Percentiles rank a stretch among this genome's conserved stretches.
phyloP scores from a whole-genome alignment of 768 basidiomycete species.

The Austroboletus eburneus region DNA sequence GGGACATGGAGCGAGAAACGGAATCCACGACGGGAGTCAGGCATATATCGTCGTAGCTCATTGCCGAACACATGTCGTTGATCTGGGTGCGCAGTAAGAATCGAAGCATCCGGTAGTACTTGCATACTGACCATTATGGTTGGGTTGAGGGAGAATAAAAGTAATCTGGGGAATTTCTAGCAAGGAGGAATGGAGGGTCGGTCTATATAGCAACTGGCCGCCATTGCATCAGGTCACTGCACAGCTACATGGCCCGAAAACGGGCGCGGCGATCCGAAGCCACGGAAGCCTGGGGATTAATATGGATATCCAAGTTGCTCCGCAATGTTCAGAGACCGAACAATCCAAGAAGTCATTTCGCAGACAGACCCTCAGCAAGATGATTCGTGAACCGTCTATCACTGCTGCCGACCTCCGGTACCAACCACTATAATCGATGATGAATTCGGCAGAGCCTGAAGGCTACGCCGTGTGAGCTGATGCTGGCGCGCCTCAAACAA shows the following conservation, averaged over 20 bases:
- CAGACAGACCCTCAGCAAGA: not conserved
- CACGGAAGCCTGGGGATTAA: slow-evolving; percentile 1
- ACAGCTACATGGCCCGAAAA: no score
- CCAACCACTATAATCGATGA: no score
- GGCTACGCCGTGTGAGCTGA: no score
- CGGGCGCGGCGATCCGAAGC: slow-evolving; percentile 1
- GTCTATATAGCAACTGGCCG: slow-evolving; percentile 17
- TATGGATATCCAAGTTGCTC: not conserved
- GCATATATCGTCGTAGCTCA: slow-evolving; percentile 1
- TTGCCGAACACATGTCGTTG: not conserved
- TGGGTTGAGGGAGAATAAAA: not conserved
- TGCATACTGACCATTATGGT: slow-evolving; percentile 7
- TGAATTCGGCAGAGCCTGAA: no score
- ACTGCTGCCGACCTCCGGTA: no score
- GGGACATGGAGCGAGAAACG: not conserved
- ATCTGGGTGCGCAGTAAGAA: slow-evolving; percentile 9
- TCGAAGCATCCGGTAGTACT: not conserved
- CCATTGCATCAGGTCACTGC: slow-evolving; percentile 15
- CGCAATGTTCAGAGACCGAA: not conserved
- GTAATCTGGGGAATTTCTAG: not conserved
- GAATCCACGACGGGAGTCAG: slow-evolving; percentile 1
- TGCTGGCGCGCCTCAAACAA: no score
- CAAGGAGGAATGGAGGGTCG: slow-evolving; percentile 1
- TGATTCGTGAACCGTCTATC: no score
- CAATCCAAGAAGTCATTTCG: not conserved